Evolutionary conservation across 495 filamentous ascomycete species (phyloP), one percentile per base, ranked within the genome.

Genomic region (Wilcoxina mikolae): DNA sequence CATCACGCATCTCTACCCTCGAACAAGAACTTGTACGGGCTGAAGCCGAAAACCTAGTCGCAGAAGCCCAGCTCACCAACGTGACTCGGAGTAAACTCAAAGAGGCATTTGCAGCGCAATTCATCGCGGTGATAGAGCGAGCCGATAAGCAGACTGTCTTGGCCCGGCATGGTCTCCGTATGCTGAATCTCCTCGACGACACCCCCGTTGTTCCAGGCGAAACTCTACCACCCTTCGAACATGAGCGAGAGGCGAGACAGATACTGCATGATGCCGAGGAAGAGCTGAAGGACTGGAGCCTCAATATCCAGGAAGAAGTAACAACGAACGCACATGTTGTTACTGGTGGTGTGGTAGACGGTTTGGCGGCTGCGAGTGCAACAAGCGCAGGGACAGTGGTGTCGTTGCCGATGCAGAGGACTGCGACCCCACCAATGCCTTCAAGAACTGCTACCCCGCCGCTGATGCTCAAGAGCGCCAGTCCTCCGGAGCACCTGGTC

Each of bases 21-120:
- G 91, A 98, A 74, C 90, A 95, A 72, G 91, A 98, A 73, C 78
- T 98, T 43, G 89, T 95, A 4, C 73, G 91, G 56, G 87, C 87
- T 15, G 93, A 96, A 74, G 91, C 91, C 4, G 88, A 95, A 74
- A 88, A 83, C 57, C 68, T 96, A 53, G 91, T 98, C 60, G 93
- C 91, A 2, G 93, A 98, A 69, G 93, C 93, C 20, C 91, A 98
- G 70, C 73, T 98, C 71, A 90, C 84, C 49, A 96, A 96, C 68
- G 79, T 94, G 82, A 96, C 91, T 11, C 79, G 91, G 44, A 81
- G 85, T 62, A 96, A 95, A 69, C 73, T 96, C 60, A 94, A 93
- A 68, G 85, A 94, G 71, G 87, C 91, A 38, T 95, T 87, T 67
- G 85, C 87, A 58, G 67, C 83, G 51, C 87, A 95, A 60, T 80